phyloP scores from a whole-genome alignment of 2,329 filamentous ascomycete genomes.

The Phyllosticta citrichinensis region DNA sequence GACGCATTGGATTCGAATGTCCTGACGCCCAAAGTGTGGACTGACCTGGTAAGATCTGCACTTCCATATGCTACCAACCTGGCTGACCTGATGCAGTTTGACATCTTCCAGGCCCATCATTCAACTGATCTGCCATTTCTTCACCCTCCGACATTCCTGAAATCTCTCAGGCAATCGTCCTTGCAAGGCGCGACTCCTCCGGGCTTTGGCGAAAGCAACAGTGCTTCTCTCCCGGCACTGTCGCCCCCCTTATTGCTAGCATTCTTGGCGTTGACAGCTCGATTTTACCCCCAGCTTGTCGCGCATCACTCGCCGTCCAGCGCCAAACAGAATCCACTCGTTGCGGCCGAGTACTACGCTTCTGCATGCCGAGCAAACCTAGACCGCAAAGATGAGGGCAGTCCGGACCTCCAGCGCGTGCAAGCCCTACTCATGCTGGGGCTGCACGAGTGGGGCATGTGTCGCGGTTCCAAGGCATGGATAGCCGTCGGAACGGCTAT shows the following conservation, averaged over 20 bases:
- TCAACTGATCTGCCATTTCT: conserved; percentile 63
- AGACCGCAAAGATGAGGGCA: conserved; percentile 34
- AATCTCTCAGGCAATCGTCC: conserved; percentile 31
- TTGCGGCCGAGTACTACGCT: conserved; percentile 56
- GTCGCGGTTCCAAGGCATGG: conserved; percentile 53
- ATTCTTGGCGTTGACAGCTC: conserved; percentile 58
- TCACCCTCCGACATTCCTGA: conserved; percentile 53
- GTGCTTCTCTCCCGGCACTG: conserved; percentile 18
- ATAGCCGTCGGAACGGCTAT: conserved; percentile 52
- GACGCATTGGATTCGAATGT: conserved; percentile 54
- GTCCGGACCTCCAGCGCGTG: conserved; percentile 52
- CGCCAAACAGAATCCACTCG: conserved; percentile 40
- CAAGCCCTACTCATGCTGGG: conserved; percentile 63
- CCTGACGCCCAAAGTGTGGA: conserved; percentile 57
- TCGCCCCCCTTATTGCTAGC: conserved; percentile 48
- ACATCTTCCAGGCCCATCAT: conserved; percentile 61
- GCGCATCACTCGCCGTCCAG: conserved; percentile 44
- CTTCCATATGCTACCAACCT: conserved; percentile 8
- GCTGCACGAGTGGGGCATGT: conserved; percentile 61
- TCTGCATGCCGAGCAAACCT: conserved; percentile 44
- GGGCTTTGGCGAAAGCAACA: conserved; percentile 22
- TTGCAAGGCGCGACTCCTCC: conserved; percentile 15
- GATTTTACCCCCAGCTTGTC: conserved; percentile 54
- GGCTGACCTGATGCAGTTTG: conserved; percentile 34
- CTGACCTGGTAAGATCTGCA: conserved; percentile 37